Percentiles rank a stretch among this genome's conserved stretches.
Conservation (phyloP, 2,329 filamentous ascomycete species). For the Coleophoma cylindrospora region DNA sequence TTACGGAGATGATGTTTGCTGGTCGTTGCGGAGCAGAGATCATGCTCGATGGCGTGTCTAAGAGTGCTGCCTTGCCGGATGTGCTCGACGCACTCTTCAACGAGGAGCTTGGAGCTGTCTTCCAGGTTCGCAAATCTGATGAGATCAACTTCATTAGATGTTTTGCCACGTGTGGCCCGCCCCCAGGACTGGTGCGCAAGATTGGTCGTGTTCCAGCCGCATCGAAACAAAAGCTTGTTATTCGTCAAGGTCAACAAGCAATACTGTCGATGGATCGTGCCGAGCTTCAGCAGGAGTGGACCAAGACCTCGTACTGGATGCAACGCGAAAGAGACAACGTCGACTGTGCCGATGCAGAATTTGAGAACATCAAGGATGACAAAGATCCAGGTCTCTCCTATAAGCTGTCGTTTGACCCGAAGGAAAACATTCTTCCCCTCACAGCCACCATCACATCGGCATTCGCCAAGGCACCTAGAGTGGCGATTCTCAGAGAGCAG, state of each 20-base stretch:
- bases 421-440: conserved; percentile 69
- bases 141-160: conserved; percentile 83
- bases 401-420: conserved; percentile 73
- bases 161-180: conserved; percentile 86
- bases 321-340: conserved; percentile 88
- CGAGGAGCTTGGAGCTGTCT: conserved; percentile 92
- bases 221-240: conserved; percentile 69
- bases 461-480: conserved; percentile 61
- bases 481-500: conserved; percentile 92
- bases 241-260: conserved; percentile 65
- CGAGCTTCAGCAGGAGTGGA: conserved; percentile 83
- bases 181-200: conserved; percentile 74
- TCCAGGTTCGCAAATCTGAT: conserved; percentile 84
- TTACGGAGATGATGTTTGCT: conserved; percentile 98
- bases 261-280: conserved; percentile 66
- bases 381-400: conserved; percentile 79
- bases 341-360: conserved; percentile 79
- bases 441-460: conserved; percentile 40
- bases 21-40: conserved; percentile 85
- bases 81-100: conserved; percentile 83
- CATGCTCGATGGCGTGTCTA: conserved; percentile 69
- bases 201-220: conserved; percentile 71
- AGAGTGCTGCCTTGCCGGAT: conserved; percentile 51
- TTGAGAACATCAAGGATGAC: conserved; percentile 66
- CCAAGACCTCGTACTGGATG: conserved; percentile 83